Base-by-base conservation (phyloP, 805 yeast genomes). In the Ogataea kodamae region DNA sequence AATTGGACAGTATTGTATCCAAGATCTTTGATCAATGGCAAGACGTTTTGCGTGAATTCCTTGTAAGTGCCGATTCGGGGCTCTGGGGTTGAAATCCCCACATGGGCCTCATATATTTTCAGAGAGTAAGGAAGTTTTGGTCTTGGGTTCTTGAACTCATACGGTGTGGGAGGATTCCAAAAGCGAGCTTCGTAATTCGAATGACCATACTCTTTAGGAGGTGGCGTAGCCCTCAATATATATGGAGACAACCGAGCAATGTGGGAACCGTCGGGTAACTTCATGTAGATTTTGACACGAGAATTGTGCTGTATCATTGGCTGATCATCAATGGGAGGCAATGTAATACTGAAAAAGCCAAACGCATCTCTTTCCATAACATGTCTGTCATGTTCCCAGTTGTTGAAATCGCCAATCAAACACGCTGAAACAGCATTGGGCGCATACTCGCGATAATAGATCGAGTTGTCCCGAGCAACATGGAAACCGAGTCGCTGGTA, bases 1-100 rank as follows among this genome's bases (percentile, higher is more conserved):
- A 90, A 69, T 62, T 90, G 98, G 49, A 90, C 82, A 4, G 95
- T 79, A 59, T 92, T 87, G 60, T 90, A 90, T 22, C 97, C 97
- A 40, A 89, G 69, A 43, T 81, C 75, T 48, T 77, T 78, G 47
- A 90, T 85, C 27, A 81, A 70, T n/a, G 97, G 97, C 42, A 90
- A 70, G 9, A 88, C 70, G 45, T 84, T 78, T 27, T 65, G 47
- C 9, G 96, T 82, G 58, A 90, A 90, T 57, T 90, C 94, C 45
- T 74, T 78, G 61, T 90, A 90, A 9, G 90, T 62, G 2, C 95
- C 96, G 33, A 92, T 65, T 38, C 75, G 76, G 20, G 92, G 89
- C 38, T 90, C 92, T 1, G 95, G 89, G 3, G 95, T 78, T 0
- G 97, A 88, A 40, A 90, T 90, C 18, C 98, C 98, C 17, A 85